These are phyloP conservation scores for Pythium pyrilobum DNA, from an alignment of 352 stramenopile genomes.

Conservation along the genomic window DNA sequence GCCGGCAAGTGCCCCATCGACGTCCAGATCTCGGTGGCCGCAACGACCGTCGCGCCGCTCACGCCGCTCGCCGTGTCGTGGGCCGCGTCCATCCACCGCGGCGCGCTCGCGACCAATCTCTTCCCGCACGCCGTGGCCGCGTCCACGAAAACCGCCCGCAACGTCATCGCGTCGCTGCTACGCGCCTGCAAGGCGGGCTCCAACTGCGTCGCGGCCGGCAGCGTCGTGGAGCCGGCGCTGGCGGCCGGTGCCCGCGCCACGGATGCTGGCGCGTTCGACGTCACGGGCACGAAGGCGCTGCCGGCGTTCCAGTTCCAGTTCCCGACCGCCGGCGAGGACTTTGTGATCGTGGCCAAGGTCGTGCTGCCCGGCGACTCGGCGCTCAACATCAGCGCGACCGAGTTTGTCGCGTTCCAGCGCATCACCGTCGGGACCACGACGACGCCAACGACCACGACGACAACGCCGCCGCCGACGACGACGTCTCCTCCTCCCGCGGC, in stretches of 20 bases:
- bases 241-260: slow-evolving; percentile 25
- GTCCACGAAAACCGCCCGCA: slow-evolving; percentile 28
- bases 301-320: slow-evolving; percentile 47
- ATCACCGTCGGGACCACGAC: background rate
- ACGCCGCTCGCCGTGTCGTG: slow-evolving; percentile 47
- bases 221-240: slow-evolving; percentile 8
- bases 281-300: slow-evolving; percentile 41
- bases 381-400: slow-evolving; percentile 42
- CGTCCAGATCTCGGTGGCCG: slow-evolving; percentile 31
- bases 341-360: slow-evolving; percentile 57
- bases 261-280: slow-evolving; percentile 34
- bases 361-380: slow-evolving; percentile 34
- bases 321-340: slow-evolving; percentile 32
- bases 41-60: slow-evolving; percentile 30
- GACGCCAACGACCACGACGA: background rate
- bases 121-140: slow-evolving; percentile 59
- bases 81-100: slow-evolving; percentile 22
- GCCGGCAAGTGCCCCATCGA: slow-evolving; percentile 52
- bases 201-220: slow-evolving; percentile 44
- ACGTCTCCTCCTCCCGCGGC: background rate
- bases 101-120: slow-evolving; percentile 23
- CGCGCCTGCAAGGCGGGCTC: slow-evolving; percentile 54
- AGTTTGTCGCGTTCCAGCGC: slow-evolving; percentile 52
- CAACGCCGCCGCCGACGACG: background rate
- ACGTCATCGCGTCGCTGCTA: slow-evolving; percentile 40